Base-by-base conservation (phyloP, 1,139 yeast genomes). In the Suhomyces bokatorum region DNA sequence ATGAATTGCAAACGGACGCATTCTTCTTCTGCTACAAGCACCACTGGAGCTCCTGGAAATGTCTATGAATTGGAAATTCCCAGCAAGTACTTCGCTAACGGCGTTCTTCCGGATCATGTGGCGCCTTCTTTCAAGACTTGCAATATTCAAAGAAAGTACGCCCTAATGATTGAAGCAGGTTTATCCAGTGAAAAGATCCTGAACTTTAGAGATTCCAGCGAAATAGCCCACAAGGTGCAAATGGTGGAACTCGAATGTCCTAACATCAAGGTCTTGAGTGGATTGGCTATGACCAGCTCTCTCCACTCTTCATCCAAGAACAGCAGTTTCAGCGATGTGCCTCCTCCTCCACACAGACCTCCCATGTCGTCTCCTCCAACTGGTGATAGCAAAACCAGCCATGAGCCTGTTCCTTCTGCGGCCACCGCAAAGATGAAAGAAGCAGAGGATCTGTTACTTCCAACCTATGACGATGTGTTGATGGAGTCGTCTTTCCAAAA, bases 51-150 rank as follows among this genome's bases (percentile, higher is more conserved):
- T 1, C 56, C 52, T 20, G 49, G 51, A 4, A 44, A 39, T n/a
- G 46, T 67, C 11, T 74, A 67, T 53, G 82, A 77, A 51, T 50
- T 77, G 15, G 80, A 75, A 48, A 70, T 78, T 10, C 82, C 83
- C 0, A 49, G 52, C n/a, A 58, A 64, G 42, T 60, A 67, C 44
- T 75, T 63, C 44, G 56, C 62, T 31, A 71, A 72, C 47, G 73
- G 78, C 29, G 57, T 69, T 1, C 55, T 82, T 12, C 85, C 87
- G 0, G 75, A 70, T 38, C 60, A 69, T 44, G 61, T 80, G 8
- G 63, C 81, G 1, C 87, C 87, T 2, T 67, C 78, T 6, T 83
- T 83, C 59, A 64, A 61, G 32, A 78, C 83, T 3, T 83, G 88
- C 58, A 82, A 81, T 57, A 73, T 83, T 13, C 58, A 70, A 4